Conservation (phyloP, 2,329 filamentous ascomycete genomes). For the Teratosphaeria nubilosa region DNA sequence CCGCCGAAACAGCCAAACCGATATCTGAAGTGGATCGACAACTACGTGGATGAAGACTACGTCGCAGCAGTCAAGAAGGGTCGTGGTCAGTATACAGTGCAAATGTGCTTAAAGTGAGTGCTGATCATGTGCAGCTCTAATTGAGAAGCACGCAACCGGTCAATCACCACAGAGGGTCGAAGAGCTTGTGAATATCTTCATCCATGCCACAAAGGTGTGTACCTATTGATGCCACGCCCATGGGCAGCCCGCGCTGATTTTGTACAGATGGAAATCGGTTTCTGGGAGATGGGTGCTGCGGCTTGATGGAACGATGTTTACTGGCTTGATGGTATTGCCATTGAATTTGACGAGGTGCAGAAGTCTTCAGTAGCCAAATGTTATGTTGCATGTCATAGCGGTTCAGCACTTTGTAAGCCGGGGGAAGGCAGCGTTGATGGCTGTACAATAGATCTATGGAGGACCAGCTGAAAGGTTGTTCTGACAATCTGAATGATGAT, state of each 20-base stretch:
- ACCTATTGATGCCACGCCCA: background rate
- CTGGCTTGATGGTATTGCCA: background rate
- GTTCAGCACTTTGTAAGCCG: no score
- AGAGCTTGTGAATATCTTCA: conserved; percentile 73
- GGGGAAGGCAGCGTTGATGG: no score
- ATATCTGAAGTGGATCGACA: conserved; percentile 90
- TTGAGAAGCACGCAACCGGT: conserved; percentile 64
- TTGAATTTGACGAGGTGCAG: background rate
- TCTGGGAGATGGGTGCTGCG: conserved; percentile 56
- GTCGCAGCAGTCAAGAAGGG: conserved; percentile 59
- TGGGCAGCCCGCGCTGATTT: background rate
- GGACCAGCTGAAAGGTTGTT: no score
- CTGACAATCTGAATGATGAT: no score
- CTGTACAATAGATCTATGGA: no score
- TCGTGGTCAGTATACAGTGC: conserved; percentile 43
- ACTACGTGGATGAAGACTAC: conserved; percentile 77
- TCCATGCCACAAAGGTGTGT: conserved; percentile 71
- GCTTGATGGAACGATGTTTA: background rate
- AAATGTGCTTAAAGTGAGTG: conserved; percentile 3
- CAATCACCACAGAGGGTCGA: conserved; percentile 69
- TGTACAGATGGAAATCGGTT: conserved; percentile 59
- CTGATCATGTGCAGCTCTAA: conserved; percentile 43
- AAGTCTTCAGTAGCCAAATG: no score
- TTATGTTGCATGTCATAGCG: no score
- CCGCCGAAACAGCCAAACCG: conserved; percentile 20